Evolutionary conservation across 306 rosid species (phyloP), one percentile per base, ranked within the genome.

Genomic region (Ochetophila trinervis): DNA sequence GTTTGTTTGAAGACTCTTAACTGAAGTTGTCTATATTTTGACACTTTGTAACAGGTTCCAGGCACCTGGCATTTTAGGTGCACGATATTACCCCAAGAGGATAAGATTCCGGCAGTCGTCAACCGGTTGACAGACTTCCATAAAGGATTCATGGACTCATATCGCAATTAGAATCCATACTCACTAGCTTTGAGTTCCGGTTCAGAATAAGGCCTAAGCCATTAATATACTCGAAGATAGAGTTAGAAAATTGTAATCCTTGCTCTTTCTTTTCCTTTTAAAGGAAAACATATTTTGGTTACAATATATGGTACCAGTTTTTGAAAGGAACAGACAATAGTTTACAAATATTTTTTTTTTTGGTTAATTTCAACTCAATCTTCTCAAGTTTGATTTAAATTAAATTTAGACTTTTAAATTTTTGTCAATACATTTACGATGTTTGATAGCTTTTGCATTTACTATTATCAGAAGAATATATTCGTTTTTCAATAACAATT

Each of bases 31-130:
- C 50, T 63, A 16, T 34, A 37, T 8, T 63, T 20, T 44, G 42
- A 52, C 50, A 53, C 69, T 36, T 76, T 20, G 48, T 71, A 69
- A 73, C 74, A 92, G 96, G 97, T 85, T 74, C 86, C 96, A 7
- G 95, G 99, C 45, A 94, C 96, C 51, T 94, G 97, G 99, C 99
- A 94, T 75, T 90, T 94, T 53, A 90, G 99, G 70, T 90, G 96
- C 81, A 94, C 99, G 20, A 90, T 94, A 45, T 80, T 94, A 73
- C 99, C 97, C 30, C 91, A 71, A 67, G 99, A 94, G 86, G 99
- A 90, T n/a, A 94, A 88, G 86, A 88, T 94, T 80, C 99, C 97
- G 7, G 96, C 90, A 0, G 45, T 94, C 7, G 86, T 86, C 52
- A 18, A 80, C 40, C 91, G 95, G 16, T 71, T 94, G 80, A 88